phyloP scores from a whole-genome alignment of 768 basidiomycete species.

The Daedaleopsis sinensis region DNA sequence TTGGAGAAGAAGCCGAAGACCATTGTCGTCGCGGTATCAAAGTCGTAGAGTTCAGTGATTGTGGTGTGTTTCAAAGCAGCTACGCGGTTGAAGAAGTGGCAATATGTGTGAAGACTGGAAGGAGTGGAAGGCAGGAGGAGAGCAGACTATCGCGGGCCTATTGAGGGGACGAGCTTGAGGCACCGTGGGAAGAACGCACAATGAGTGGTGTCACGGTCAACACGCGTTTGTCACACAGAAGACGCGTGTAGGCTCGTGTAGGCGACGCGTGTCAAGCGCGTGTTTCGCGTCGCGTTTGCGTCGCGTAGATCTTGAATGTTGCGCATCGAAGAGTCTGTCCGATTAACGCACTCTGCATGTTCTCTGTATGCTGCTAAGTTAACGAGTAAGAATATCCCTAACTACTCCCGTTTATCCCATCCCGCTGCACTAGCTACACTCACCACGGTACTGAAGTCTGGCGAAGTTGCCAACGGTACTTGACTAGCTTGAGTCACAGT shows the following conservation, averaged over 20 bases:
- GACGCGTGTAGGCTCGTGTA: slow-evolving; percentile 18
- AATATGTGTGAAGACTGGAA: neutral
- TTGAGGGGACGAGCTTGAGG: neutral
- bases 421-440: no score
- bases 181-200: neutral
- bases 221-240: slow-evolving; percentile 11
- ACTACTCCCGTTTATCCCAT: no score
- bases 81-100: neutral
- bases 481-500: no score
- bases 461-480: no score
- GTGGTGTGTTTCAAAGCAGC: neutral
- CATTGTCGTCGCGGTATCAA: slow-evolving; percentile 7
- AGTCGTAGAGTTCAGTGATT: neutral
- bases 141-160: slow-evolving; percentile 2
- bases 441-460: no score
- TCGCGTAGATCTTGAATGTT: no score
- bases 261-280: slow-evolving; percentile 16
- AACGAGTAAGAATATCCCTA: no score
- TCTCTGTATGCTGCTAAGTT: no score
- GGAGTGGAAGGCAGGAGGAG: neutral
- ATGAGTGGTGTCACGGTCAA: neutral
- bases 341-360: no score
- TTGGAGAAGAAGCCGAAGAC: slow-evolving; percentile 33
- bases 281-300: no score
- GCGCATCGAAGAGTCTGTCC: no score